phyloP scores from a whole-genome alignment of 2,329 filamentous ascomycete genomes.

The Fusarium oligoseptatum region DNA sequence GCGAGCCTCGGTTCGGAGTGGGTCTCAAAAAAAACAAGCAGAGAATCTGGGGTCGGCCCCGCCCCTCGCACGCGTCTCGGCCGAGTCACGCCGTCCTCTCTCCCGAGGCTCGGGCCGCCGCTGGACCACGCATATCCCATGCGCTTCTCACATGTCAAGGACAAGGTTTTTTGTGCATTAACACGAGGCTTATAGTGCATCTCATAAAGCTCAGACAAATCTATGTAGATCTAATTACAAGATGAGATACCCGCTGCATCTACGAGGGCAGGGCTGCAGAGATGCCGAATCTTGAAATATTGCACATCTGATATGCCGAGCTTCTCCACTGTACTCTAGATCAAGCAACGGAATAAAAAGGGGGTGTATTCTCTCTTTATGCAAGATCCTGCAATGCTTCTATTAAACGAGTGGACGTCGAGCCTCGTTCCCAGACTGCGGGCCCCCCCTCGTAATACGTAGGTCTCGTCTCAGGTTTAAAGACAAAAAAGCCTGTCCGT shows the following conservation, averaged over 20 bases:
- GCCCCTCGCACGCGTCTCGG: conserved; percentile 26
- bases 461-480: neutral
- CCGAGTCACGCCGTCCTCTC: conserved; percentile 29
- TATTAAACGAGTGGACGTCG: neutral
- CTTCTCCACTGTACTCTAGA: neutral
- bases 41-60: conserved; percentile 30
- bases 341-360: neutral
- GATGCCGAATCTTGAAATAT: neutral
- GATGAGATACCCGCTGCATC: neutral
- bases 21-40: conserved; percentile 4
- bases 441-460: neutral
- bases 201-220: neutral
- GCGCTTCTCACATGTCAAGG: neutral
- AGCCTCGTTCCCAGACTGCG: neutral
- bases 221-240: neutral
- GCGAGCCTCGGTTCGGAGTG: conserved; percentile 39
- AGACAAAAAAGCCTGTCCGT: neutral
- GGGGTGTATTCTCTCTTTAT: neutral
- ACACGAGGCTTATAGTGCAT: neutral
- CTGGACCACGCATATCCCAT: conserved; percentile 3
- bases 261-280: neutral
- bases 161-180: neutral
- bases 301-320: neutral
- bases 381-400: neutral
- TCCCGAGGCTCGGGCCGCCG: conserved; percentile 15